These are phyloP conservation scores for Spiromastix sp. DNA, from an alignment of 2,329 filamentous ascomycete species.

Conservation along the genomic window DNA sequence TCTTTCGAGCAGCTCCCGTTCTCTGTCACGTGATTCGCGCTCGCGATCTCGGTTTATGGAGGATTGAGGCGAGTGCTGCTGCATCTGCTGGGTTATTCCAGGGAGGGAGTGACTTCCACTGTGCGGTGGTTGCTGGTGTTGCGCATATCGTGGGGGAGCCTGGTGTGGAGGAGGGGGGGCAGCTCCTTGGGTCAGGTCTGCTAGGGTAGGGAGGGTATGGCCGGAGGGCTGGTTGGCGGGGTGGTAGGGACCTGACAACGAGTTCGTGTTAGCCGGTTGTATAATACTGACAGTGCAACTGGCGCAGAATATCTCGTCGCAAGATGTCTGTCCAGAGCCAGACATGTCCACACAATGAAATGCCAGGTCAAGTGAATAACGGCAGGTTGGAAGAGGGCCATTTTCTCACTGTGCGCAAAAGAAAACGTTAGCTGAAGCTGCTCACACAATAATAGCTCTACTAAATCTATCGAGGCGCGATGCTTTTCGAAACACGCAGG, in stretches of 20 bases:
- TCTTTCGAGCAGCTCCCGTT: conserved; percentile 41
- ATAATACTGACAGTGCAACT: too few species aligned
- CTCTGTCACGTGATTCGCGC: conserved; percentile 39
- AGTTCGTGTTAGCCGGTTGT: conserved; percentile 4
- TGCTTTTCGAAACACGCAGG: conserved; percentile 1
- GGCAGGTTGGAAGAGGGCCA: background rate
- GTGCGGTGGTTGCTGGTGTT: conserved; percentile 29
- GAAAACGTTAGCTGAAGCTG: conserved; percentile 4
- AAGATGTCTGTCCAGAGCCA: too few species aligned
- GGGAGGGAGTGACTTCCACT: conserved; percentile 28
- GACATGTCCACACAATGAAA: background rate
- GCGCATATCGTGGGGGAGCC: conserved; percentile 32
- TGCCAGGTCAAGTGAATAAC: background rate
- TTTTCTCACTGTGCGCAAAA: conserved; percentile 1
- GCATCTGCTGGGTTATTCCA: conserved; percentile 32
- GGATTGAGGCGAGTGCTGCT: conserved; percentile 30
- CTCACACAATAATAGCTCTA: conserved; percentile 8
- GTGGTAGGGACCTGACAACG: conserved; percentile 30
- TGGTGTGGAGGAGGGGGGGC: conserved; percentile 20
- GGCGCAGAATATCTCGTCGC: too few species aligned
- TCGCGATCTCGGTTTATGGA: conserved; percentile 33
- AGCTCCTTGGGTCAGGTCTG: conserved; percentile 36
- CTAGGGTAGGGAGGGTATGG: conserved; percentile 37
- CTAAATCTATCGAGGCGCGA: too few species aligned
- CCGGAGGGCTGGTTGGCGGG: conserved; percentile 30